Percentiles rank a stretch among this genome's conserved stretches.
These are phyloP conservation scores for Nematocida parisii DNA, from an alignment of 371 early-diverging fungal species.

Conservation along the genomic window DNA sequence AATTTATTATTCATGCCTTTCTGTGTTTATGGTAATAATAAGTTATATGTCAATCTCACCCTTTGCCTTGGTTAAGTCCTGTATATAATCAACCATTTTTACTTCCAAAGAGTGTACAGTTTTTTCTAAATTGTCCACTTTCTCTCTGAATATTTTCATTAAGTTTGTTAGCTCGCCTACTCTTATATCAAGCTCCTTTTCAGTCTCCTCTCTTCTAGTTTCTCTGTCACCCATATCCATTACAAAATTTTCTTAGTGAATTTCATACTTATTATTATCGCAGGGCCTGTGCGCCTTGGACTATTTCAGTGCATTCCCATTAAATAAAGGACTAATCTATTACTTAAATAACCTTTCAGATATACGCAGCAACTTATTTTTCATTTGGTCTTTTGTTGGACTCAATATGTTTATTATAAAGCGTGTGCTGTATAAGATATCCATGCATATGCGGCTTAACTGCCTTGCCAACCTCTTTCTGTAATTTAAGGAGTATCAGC, in stretches of 20 bases:
- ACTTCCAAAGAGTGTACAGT: slow-evolving; percentile 42
- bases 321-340: no score
- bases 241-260: slow-evolving; percentile 46
- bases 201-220: slow-evolving; percentile 10
- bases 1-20: no score
- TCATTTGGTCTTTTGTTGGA: background rate
- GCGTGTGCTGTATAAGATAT: slow-evolving; percentile 36
- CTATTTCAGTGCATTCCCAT: background rate
- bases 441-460: slow-evolving; percentile 56
- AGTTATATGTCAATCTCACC: background rate
- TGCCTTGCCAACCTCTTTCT: slow-evolving; percentile 29
- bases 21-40: background rate
- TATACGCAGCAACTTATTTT: no score
- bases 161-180: slow-evolving; percentile 24
- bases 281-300: background rate
- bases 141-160: slow-evolving; percentile 45
- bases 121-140: slow-evolving; percentile 38
- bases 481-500: slow-evolving; percentile 3
- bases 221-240: slow-evolving; percentile 18
- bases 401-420: slow-evolving; percentile 8
- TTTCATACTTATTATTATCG: background rate
- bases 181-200: slow-evolving; percentile 17
- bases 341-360: no score
- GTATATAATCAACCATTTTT: slow-evolving; percentile 15
- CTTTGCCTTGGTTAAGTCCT: slow-evolving; percentile 35